Conservation (phyloP, 2,329 filamentous ascomycete species). For the Fusarium piperis region DNA sequence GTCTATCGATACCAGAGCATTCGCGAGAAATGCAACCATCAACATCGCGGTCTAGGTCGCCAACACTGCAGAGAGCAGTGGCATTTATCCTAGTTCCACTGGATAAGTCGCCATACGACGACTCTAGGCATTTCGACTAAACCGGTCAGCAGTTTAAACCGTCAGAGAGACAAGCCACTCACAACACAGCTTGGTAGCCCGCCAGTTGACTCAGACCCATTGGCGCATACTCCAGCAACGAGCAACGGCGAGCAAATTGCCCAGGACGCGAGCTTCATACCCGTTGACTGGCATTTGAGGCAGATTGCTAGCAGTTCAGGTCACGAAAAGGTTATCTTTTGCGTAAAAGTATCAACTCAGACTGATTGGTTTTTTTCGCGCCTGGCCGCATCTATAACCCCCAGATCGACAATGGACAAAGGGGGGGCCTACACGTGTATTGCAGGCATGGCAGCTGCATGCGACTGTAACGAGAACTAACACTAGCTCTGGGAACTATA, state of each 20-base stretch:
- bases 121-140: constrained; percentile 18
- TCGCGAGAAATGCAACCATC: constrained; percentile 23
- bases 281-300: constrained; percentile 31
- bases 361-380: not conserved
- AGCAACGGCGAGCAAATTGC: constrained; percentile 26
- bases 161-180: not conserved
- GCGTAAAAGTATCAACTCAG: not conserved
- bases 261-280: constrained; percentile 33
- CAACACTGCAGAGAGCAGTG: constrained; percentile 23
- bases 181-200: constrained; percentile 21
- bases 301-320: not conserved
- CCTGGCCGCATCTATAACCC: constrained; percentile 10
- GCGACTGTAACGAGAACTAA: constrained; percentile 24
- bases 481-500: constrained; percentile 4
- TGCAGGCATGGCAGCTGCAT: constrained; percentile 10
- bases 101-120: not conserved
- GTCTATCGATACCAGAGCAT: constrained; percentile 32
- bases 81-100: constrained; percentile 3
- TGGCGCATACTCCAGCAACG: constrained; percentile 20
- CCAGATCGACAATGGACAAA: constrained; percentile 16
- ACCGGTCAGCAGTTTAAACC: not conserved
- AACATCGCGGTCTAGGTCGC: not conserved
- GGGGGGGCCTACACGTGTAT: constrained; percentile 13
- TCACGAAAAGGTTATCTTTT: not conserved
- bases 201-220: constrained; percentile 18